Evolutionary conservation across 768 basidiomycete species (phyloP).

Genomic region (Rhodotorula babjevae): DNA sequence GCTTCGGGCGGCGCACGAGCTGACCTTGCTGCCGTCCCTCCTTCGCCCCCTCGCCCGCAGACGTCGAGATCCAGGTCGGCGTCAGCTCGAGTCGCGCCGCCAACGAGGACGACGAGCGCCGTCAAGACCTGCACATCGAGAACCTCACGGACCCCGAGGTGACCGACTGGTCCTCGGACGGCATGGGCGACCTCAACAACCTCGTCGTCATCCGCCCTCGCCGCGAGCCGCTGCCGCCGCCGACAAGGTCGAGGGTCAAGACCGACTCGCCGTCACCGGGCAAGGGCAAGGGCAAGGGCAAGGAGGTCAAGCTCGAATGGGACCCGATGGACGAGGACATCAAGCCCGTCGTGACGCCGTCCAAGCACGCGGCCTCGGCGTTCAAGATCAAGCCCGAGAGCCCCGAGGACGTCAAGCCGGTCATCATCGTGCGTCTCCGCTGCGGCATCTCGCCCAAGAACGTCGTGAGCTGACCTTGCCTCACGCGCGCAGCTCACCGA

Average conservation of each 20-base stretch:
- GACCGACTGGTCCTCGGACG: slow-evolving; percentile 19
- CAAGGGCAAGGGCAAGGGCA: background rate
- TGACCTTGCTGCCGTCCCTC: background rate
- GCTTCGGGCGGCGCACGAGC: too few species aligned
- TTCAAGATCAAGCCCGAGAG: background rate
- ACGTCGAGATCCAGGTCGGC: slow-evolving; percentile 18
- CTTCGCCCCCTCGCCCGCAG: background rate
- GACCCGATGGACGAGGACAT: slow-evolving; percentile 9
- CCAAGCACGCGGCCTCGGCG: background rate
- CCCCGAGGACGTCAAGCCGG: background rate
- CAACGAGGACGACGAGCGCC: background rate
- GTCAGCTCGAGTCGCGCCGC: background rate
- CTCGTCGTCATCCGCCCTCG: background rate
- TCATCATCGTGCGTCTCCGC: background rate
- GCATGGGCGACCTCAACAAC: slow-evolving; percentile 13
- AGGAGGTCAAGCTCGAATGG: background rate
- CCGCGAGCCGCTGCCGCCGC: background rate
- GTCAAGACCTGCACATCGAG: background rate
- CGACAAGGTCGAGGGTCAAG: background rate
- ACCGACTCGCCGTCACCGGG: background rate
- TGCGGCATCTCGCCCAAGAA: too few species aligned
- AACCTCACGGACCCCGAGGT: background rate
- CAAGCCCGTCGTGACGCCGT: slow-evolving; percentile 2
- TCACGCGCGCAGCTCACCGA: background rate
- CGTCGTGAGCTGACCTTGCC: background rate